Evolutionary conservation across 2,329 filamentous ascomycete species (phyloP).

Genomic region (Blumeria graminis): DNA sequence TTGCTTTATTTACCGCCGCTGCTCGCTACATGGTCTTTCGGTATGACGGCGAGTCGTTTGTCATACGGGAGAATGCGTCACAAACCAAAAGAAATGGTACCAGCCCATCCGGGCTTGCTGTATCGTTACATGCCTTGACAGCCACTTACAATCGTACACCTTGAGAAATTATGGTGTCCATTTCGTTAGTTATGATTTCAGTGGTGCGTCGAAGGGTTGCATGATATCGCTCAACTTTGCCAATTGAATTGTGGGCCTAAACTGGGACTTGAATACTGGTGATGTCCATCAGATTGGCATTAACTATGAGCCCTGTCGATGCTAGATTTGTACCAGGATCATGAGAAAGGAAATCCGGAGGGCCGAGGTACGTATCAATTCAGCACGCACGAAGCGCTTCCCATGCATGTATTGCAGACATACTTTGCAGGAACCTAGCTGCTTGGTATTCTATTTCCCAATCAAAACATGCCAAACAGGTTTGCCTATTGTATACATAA

Average conservation of each 20-base stretch:
- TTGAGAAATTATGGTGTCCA: neutral
- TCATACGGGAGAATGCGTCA: neutral
- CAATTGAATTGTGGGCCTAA: neutral
- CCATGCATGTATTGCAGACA: constrained; percentile 1
- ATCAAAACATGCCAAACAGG: neutral
- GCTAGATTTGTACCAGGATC: constrained; percentile 2
- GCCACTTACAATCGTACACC: neutral
- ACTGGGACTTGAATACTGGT: neutral
- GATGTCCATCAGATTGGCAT: neutral
- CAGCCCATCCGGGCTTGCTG: neutral
- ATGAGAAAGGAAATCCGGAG: neutral
- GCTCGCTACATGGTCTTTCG: neutral
- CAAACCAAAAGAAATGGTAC: neutral
- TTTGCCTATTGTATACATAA: neutral
- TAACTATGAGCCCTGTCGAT: constrained; percentile 1
- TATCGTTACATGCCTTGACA: neutral
- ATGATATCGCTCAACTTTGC: constrained; percentile 1
- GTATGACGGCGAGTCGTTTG: neutral
- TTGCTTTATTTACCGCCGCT: neutral
- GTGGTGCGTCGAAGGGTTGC: neutral
- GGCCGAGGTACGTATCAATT: constrained; percentile 3
- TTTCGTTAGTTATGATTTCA: neutral
- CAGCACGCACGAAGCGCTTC: constrained; percentile 1
- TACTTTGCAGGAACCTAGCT: neutral
- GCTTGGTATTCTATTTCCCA: neutral